Conservation (phyloP, 192 early-diverging fungal genomes). For the Umbelopsis vinacea region DNA sequence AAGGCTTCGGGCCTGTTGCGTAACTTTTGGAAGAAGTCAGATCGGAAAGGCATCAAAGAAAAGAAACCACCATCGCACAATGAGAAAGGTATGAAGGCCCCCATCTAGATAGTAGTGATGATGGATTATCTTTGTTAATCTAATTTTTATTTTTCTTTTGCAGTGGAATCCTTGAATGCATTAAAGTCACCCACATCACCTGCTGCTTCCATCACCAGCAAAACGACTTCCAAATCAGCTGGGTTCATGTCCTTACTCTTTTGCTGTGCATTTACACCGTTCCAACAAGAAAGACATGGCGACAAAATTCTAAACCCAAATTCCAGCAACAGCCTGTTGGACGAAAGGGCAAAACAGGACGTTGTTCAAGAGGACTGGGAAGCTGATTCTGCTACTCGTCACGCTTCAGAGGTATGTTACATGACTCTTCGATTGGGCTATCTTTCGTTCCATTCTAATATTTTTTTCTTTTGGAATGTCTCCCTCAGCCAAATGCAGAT, state of each 20-base stretch:
- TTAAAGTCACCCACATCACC: constrained; percentile 11
- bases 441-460: background rate
- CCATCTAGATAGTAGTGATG: background rate
- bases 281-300: constrained; percentile 5
- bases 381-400: constrained; percentile 16
- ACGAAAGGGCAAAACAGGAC: constrained; percentile 17
- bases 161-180: background rate
- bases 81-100: background rate
- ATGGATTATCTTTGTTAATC: background rate
- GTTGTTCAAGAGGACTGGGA: constrained; percentile 11
- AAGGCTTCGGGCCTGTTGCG: constrained; percentile 15
- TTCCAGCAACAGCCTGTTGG: background rate
- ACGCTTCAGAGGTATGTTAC: background rate
- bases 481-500: constrained; percentile 12
- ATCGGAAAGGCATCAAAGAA: constrained; percentile 1
- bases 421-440: background rate
- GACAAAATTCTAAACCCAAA: background rate
- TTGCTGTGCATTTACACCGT: constrained; percentile 16
- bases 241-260: constrained; percentile 6
- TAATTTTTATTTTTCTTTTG: background rate
- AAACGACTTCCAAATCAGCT: constrained; percentile 5
- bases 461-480: background rate
- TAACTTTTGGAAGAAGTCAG: constrained; percentile 20
- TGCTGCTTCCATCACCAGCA: background rate
- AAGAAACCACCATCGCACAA: background rate